Evolutionary conservation across 2,329 filamentous ascomycete genomes (phyloP), one percentile per base, ranked within the genome.

Genomic region (Dendrostoma leiphaemia): DNA sequence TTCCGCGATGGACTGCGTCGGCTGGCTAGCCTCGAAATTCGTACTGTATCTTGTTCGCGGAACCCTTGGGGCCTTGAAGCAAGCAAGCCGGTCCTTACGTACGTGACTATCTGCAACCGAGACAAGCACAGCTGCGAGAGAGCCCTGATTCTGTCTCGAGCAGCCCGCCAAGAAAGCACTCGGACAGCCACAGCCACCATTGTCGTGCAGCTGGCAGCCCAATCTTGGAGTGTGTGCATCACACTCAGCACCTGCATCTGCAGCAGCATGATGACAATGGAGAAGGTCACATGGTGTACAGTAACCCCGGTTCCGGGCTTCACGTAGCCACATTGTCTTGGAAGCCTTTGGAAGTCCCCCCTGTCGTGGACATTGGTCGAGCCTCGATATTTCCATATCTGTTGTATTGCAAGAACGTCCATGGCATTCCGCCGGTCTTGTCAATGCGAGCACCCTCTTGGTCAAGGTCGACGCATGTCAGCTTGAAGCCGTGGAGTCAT

Each of bases 151-250:
- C n/a, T n/a, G n/a, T n/a, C n/a, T n/a, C n/a, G n/a, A n/a, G n/a
- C n/a, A n/a, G n/a, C n/a, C n/a, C n/a, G n/a, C n/a, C n/a, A n/a
- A n/a, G n/a, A n/a, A n/a, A n/a, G n/a, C n/a, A n/a, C n/a, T n/a
- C n/a, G n/a, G 37, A 49, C 23, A 49, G 17, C 35, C 47, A 49
- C 47, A 41, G 47, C 47, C 47, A 37, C 47, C 15, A 24, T 40
- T n/a, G 19, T 19, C 17, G 23, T 41, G 47, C 34, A n/a, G 47
- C 34, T 31, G 26, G 29, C 19, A 21, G 15, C 32, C 23, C 32
- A 34, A 34, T 46, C 32, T 46, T n/a, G 43, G 29, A 7, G 35
- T 15, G n/a, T 10, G 24, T n/a, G 31, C 31, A 47, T 35, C 29
- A 34, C 45, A 47, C 6, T 35, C 31, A 23, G 38, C 17, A 31